A percentile compares a stretch with the other conserved stretches of the same genome.
phyloP scores from a whole-genome alignment of 352 stramenopile species.

The Phytopythium helicoides region DNA sequence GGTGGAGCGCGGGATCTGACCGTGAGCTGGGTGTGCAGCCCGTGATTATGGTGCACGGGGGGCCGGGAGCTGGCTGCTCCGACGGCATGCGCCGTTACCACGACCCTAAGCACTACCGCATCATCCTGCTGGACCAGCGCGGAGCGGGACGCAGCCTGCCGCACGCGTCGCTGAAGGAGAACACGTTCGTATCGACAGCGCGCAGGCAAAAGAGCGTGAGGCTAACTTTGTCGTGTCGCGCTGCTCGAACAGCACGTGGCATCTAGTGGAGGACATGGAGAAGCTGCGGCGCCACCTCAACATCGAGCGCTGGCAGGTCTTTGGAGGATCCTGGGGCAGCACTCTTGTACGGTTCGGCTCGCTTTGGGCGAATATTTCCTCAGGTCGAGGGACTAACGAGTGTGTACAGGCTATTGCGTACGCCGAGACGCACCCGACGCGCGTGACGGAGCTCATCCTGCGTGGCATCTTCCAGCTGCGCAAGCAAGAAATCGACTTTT shows the following conservation, averaged over 20 bases:
- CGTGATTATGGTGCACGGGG: conserved; percentile 94
- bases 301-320: conserved; percentile 92
- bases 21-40: too few relatives aligned
- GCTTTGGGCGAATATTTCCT: too few relatives aligned
- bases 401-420: conserved; percentile 68
- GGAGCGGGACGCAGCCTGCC: conserved; percentile 88
- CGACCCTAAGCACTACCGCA: conserved; percentile 89
- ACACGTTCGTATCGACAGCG: conserved; percentile 48
- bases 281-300: conserved; percentile 78
- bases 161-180: conserved; percentile 84
- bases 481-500: conserved; percentile 91
- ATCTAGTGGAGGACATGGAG: conserved; percentile 94
- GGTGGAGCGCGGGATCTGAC: too few relatives aligned
- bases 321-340: conserved; percentile 94
- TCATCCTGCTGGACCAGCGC: conserved; percentile 94
- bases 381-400: conserved; percentile 76
- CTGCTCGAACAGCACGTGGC: conserved; percentile 61
- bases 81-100: conserved; percentile 91
- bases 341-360: conserved; percentile 63
- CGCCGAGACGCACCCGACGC: conserved; percentile 81
- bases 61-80: conserved; percentile 89
- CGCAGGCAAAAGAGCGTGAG: not conserved
- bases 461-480: conserved; percentile 92
- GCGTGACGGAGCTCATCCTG: conserved; percentile 86
- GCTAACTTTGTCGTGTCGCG: not conserved